Percentiles rank a stretch among this genome's conserved stretches.
These are phyloP conservation scores for Umbelopsis ramanniana DNA, from an alignment of 192 early-diverging fungal species.

Conservation along the genomic window DNA sequence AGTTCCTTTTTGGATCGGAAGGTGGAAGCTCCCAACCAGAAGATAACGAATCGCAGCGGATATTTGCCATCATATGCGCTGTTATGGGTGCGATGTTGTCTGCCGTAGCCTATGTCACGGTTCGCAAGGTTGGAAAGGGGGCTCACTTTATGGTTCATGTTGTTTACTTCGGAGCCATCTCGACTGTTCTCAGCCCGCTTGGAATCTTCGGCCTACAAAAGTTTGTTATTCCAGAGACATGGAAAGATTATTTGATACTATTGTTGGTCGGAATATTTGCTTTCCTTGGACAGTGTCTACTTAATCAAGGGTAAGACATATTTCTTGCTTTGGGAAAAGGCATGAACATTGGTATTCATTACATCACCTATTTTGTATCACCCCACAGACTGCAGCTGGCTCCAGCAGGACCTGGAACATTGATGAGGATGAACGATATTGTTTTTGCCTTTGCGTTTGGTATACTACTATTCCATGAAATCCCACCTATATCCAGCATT, in stretches of 20 bases:
- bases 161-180: constrained; percentile 73
- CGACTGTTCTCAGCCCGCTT: constrained; percentile 52
- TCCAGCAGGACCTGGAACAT: constrained; percentile 67
- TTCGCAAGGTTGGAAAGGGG: constrained; percentile 71
- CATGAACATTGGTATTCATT: no score
- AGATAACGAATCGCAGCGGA: constrained; percentile 3
- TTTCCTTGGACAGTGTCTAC: constrained; percentile 72
- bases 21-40: not conserved
- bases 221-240: constrained; percentile 44
- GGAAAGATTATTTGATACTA: constrained; percentile 54
- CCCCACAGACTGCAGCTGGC: constrained; percentile 67
- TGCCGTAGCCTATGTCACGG: constrained; percentile 69
- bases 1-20: constrained; percentile 37
- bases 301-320: constrained; percentile 65
- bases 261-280: constrained; percentile 59
- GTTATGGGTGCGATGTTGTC: constrained; percentile 63
- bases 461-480: constrained; percentile 68
- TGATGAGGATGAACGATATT: constrained; percentile 84
- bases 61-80: constrained; percentile 52
- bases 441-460: constrained; percentile 82
- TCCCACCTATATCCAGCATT: constrained; percentile 57
- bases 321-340: not conserved
- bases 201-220: constrained; percentile 44
- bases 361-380: not conserved
- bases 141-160: constrained; percentile 82